Evolutionary conservation across 352 stramenopile species (phyloP), one percentile per base, ranked within the genome.

Genomic region (Phytophthora foliorum): DNA sequence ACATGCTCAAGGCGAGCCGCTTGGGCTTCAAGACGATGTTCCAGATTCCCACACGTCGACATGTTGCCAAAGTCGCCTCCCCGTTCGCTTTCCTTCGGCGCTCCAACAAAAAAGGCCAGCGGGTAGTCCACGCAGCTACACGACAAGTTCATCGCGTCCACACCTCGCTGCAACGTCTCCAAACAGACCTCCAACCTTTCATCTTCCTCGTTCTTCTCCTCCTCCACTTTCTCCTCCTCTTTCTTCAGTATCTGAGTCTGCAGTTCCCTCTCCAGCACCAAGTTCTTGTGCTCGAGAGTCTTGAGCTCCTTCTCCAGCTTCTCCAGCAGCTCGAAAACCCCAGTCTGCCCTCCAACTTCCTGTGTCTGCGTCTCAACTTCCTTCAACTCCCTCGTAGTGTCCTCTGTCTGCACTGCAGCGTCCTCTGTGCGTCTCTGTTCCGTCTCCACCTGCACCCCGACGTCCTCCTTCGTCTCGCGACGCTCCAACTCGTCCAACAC

Each of bases 401-500:
- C 41, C 36, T 69, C 38, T 8, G 63, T 76, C 41, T 72, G 63
- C 24, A 76, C 31, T 51, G 36, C 14, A 63, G 45, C 51, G 42
- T 67, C 52, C 51, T 61, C 56, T 17, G 25, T 11, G 17, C 25
- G 34, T 41, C 31, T 57, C 21, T 57, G 8, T 25, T 19, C 36
- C 2, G 19, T 9, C 9, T 34, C 36, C n/a, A 68, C 46, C 22
- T 72, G 68, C 36, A 63, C 57, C 14, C 31, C 50, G 3, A 57
- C 58, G 34, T 75, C 63, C 39, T 60, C 57, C 24, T 59, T 72
- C 6, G 56, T 76, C 50, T 67, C 68, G 62, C 56, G 51, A 6
- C 68, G 68, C 57, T 72, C 68, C 53, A 76, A 21, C 46, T 76
- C 68, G 45, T 76, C 68, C 57, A 76, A 38, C 25, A 76, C 49